phyloP scores from a whole-genome alignment of 345 rosid species.

The Corymbia maculata region DNA sequence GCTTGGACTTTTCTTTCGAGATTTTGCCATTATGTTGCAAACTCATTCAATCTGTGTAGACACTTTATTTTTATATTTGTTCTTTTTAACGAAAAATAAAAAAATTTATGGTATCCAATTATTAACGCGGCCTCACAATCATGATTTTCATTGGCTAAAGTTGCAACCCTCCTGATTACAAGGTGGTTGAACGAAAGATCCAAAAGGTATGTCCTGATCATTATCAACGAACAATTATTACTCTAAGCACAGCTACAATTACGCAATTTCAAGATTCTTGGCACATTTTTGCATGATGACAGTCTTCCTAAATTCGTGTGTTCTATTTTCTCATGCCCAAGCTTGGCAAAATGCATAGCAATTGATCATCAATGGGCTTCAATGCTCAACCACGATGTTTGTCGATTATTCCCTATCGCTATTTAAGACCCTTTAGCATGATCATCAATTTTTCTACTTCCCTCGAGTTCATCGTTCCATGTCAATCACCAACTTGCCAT shows the following conservation, averaged over 20 bases:
- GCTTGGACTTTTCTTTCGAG: fast-evolving
- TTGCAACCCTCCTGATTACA: not conserved
- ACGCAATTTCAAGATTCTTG: not conserved
- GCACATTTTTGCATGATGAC: fast-evolving
- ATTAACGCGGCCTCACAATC: not conserved
- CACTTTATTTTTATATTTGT: no score
- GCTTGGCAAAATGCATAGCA: not conserved
- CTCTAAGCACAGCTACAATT: no score
- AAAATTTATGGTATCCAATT: not conserved
- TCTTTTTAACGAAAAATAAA: not conserved
- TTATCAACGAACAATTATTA: no score
- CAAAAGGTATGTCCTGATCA: not conserved
- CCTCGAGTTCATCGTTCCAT: not conserved
- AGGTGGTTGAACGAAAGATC: not conserved
- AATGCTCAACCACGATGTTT: fast-evolving
- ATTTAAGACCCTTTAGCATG: fast-evolving
- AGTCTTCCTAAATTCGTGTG: not conserved
- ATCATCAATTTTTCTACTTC: not conserved
- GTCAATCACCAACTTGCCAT: not conserved
- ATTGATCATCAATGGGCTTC: not conserved
- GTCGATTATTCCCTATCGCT: not conserved
- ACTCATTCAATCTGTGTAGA: no score
- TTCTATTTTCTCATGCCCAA: not conserved
- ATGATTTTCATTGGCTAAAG: not conserved
- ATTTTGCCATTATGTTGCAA: not conserved